Evolutionary conservation across 163 green algal species (phyloP).

Genomic region (Scenedesmus sp.): DNA sequence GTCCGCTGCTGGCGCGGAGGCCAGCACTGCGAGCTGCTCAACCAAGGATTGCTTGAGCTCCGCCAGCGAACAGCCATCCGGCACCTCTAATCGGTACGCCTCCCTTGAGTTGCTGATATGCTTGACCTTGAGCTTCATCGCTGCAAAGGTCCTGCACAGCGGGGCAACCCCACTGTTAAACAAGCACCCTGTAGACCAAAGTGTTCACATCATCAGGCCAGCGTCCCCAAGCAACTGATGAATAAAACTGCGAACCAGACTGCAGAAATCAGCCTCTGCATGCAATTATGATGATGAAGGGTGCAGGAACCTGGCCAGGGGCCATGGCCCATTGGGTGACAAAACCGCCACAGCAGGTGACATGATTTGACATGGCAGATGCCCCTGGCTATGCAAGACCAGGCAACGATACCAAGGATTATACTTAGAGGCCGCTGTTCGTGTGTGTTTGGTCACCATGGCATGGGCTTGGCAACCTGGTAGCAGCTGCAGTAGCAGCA

Average conservation of each 20-base stretch:
- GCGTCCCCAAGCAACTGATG: neutral
- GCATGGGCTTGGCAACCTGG: neutral
- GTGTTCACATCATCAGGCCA: neutral
- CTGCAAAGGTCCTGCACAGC: neutral
- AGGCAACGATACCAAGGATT: neutral
- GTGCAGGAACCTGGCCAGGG: no score
- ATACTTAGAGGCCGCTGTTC: no score
- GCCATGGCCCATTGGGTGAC: neutral
- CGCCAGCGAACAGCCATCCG: neutral
- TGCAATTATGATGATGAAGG: no score
- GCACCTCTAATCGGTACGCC: neutral
- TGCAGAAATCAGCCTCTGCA: no score
- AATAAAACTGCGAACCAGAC: no score
- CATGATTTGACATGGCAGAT: neutral
- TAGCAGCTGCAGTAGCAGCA: neutral
- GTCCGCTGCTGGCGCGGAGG: neutral
- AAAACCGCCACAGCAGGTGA: neutral
- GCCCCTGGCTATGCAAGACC: neutral
- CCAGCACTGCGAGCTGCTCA: neutral
- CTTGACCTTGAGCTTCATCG: conserved; percentile 25
- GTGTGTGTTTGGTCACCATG: no score
- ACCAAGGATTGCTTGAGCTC: neutral
- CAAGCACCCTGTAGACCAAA: neutral
- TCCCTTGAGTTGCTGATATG: neutral
- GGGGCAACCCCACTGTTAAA: neutral